These are phyloP conservation scores for Novymonas esmeraldas DNA, from an alignment of 208 protist genomes.

Conservation along the genomic window DNA sequence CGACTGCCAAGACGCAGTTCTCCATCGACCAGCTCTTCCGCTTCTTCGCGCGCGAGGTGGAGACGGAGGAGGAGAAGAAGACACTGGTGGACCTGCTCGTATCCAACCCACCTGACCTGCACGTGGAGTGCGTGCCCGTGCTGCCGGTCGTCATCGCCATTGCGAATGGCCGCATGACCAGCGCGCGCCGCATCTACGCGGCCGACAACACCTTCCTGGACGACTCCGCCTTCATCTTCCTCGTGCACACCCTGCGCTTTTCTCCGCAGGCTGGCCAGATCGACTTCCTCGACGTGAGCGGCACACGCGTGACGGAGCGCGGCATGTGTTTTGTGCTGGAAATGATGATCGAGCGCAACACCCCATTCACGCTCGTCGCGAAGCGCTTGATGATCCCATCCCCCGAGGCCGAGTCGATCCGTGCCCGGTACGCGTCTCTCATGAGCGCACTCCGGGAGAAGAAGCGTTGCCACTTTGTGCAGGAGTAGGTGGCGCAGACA, in stretches of 20 bases:
- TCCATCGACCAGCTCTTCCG: constrained; percentile 80
- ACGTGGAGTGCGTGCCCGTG: constrained; percentile 68
- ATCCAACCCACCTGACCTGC: constrained; percentile 64
- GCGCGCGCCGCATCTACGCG: constrained; percentile 63
- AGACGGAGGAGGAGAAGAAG: constrained; percentile 66
- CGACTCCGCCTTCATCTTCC: constrained; percentile 74
- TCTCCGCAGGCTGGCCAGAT: constrained; percentile 71
- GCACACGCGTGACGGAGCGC: constrained; percentile 71
- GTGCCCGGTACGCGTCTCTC: constrained; percentile 26
- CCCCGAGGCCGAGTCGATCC: constrained; percentile 18
- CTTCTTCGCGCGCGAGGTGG: constrained; percentile 76
- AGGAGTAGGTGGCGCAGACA: too few relatives aligned
- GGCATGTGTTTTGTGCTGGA: constrained; percentile 82
- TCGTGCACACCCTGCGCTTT: constrained; percentile 83
- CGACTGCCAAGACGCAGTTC: constrained; percentile 65
- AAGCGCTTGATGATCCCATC: constrained; percentile 46
- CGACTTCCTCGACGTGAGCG: constrained; percentile 81
- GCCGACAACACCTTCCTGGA: constrained; percentile 58
- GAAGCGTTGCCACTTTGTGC: constrained; percentile 31
- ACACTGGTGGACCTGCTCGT: constrained; percentile 65
- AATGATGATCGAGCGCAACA: constrained; percentile 76
- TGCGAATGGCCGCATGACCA: constrained; percentile 74
- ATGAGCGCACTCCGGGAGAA: constrained; percentile 27
- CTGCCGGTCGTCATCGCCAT: constrained; percentile 75
- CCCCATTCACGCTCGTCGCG: constrained; percentile 66